Percentiles rank a stretch among this genome's conserved stretches.
Evolutionary conservation across 1,284 basidiomycete species (phyloP).

Genomic region (Fistulina hepatica): DNA sequence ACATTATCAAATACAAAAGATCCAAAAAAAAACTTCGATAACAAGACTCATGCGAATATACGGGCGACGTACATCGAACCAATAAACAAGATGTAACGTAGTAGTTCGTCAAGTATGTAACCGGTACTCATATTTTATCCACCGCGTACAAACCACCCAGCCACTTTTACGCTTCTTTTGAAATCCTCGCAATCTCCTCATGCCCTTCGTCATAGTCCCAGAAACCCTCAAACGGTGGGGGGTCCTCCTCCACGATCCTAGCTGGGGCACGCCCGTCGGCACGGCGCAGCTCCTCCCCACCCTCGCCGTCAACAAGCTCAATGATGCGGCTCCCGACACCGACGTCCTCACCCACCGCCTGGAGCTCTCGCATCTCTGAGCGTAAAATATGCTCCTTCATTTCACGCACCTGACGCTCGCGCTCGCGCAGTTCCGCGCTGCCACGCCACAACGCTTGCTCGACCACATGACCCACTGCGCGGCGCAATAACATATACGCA

Average conservation of each 20-base stretch:
- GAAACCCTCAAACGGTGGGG: constrained; percentile 27
- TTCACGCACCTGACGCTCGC: constrained; percentile 44
- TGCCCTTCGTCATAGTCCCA: constrained; percentile 59
- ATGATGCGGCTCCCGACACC: constrained; percentile 17
- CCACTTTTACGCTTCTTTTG: constrained; percentile 45
- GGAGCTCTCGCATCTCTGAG: constrained; percentile 18
- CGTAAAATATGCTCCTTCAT: constrained; percentile 56
- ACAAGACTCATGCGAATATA: no score
- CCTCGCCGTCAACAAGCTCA: constrained; percentile 14
- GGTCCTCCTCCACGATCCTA: constrained; percentile 16
- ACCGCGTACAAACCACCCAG: no score
- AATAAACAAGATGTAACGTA: no score
- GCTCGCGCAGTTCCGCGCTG: constrained; percentile 49
- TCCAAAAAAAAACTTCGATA: no score
- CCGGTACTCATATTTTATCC: no score
- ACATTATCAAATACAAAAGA: no score
- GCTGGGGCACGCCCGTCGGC: constrained; percentile 1
- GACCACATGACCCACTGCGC: constrained; percentile 56
- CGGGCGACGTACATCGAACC: no score
- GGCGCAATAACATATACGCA: constrained; percentile 61
- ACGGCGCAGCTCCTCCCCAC: constrained; percentile 9
- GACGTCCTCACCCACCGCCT: constrained; percentile 14
- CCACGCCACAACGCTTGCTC: constrained; percentile 68
- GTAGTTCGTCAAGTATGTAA: no score
- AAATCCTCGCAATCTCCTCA: constrained; percentile 51